Evolutionary conservation across 2,329 filamentous ascomycete genomes (phyloP).

Genomic region (Ciborinia camelliae): DNA sequence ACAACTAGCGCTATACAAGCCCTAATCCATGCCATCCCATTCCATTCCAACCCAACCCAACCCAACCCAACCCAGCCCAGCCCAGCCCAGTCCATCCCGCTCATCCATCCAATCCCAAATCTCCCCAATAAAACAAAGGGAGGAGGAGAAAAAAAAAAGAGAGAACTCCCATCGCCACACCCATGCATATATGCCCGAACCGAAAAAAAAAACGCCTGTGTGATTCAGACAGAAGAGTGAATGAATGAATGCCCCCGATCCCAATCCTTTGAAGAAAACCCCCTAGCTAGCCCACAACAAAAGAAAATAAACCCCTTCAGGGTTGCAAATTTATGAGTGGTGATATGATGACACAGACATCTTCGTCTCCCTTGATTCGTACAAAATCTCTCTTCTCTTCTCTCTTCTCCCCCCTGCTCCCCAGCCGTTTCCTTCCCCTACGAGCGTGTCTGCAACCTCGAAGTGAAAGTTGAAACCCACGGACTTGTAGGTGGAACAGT

Average conservation of each 20-base stretch:
- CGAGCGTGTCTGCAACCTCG: constrained; percentile 2
- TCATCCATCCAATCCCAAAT: not conserved
- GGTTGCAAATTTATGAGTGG: constrained; percentile 4
- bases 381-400: not conserved
- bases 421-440: no score
- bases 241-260: no score
- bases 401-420: no score
- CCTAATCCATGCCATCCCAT: not conserved
- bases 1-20: not conserved
- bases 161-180: not conserved
- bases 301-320: not conserved
- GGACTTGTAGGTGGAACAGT: constrained; percentile 4
- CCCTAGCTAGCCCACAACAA: not conserved
- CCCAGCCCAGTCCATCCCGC: not conserved
- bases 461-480: constrained; percentile 6
- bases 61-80: not conserved
- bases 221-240: no score
- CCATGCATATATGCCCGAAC: not conserved
- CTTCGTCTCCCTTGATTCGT: not conserved
- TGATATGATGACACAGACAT: not conserved
- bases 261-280: no score
- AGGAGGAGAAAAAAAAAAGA: no score
- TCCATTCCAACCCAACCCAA: not conserved
- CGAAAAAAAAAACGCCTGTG: no score
- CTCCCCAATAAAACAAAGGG: not conserved